Conservation (phyloP, 129 eudicot species). For the Tanacetum coccineum region DNA sequence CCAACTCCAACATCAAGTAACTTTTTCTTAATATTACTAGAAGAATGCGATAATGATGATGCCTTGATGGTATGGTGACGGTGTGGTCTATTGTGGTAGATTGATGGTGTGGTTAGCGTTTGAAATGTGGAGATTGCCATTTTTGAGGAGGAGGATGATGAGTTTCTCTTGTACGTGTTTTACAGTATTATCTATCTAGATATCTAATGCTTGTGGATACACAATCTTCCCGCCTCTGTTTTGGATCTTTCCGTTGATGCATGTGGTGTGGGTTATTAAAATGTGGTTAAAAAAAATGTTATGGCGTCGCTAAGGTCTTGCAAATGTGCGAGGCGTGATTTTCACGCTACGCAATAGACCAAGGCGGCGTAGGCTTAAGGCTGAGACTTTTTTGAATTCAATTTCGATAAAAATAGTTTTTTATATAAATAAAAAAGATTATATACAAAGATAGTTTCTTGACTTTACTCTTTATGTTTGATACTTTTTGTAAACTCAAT, state of each 20-base stretch:
- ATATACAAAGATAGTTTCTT: too few relatives aligned
- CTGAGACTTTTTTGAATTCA: too few relatives aligned
- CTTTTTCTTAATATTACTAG: constrained; percentile 30
- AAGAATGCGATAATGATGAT: constrained; percentile 21
- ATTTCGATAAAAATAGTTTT: too few relatives aligned
- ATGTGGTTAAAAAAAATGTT: too few relatives aligned
- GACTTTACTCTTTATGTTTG: too few relatives aligned
- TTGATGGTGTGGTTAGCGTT: constrained; percentile 38
- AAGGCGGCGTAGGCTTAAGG: too few relatives aligned
- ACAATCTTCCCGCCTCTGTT: constrained; percentile 8
- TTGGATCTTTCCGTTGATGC: neutral
- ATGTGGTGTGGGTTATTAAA: too few relatives aligned
- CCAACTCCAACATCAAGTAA: constrained; percentile 48
- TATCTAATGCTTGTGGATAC: constrained; percentile 32
- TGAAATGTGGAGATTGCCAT: constrained; percentile 38
- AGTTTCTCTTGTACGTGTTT: neutral
- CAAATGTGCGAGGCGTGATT: too few relatives aligned
- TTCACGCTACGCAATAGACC: too few relatives aligned
- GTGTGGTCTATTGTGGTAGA: constrained; percentile 27
- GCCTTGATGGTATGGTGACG: constrained; percentile 10
- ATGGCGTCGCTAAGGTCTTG: too few relatives aligned
- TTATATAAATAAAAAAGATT: too few relatives aligned
- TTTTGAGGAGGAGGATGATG: constrained; percentile 9
- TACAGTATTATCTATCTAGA: constrained; percentile 20
- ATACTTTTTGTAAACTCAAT: too few relatives aligned